Conservation (phyloP, 768 basidiomycete species). For the Terana coerulea region DNA sequence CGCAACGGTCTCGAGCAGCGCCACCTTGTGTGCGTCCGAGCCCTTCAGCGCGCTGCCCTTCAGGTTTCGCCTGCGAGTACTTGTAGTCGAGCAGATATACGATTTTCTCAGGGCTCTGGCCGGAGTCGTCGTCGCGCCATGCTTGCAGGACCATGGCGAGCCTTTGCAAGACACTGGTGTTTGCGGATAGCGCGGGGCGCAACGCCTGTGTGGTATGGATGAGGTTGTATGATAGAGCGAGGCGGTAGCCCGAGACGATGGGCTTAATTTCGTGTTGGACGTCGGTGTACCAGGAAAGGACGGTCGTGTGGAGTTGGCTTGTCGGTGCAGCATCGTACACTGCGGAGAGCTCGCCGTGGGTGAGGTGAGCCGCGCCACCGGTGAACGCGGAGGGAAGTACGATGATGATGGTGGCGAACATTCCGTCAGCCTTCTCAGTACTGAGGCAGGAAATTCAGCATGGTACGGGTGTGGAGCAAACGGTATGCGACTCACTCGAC, state of each 20-base stretch:
- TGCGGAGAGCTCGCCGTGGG: slow-evolving; percentile 31
- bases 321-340: slow-evolving; percentile 33
- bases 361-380: slow-evolving; percentile 43
- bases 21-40: slow-evolving; percentile 32
- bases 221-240: slow-evolving; percentile 50
- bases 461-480: no score
- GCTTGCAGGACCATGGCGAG: slow-evolving; percentile 33
- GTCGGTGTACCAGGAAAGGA: slow-evolving; percentile 52
- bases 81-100: slow-evolving; percentile 33
- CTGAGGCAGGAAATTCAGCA: slow-evolving; percentile 23
- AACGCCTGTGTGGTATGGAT: slow-evolving; percentile 31
- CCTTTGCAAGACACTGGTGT: slow-evolving; percentile 15
- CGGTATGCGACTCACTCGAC: slow-evolving; percentile 36
- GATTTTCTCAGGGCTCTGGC: slow-evolving; percentile 21
- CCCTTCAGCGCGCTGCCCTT: slow-evolving; percentile 33
- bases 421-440: slow-evolving; percentile 43
- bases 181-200: slow-evolving; percentile 28
- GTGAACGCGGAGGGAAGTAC: slow-evolving; percentile 40
- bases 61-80: slow-evolving; percentile 30
- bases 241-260: slow-evolving; percentile 44
- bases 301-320: slow-evolving; percentile 31
- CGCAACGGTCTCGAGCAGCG: slow-evolving; percentile 29
- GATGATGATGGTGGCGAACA: slow-evolving; percentile 50
- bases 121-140: slow-evolving; percentile 30
- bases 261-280: slow-evolving; percentile 48